A percentile compares a stretch with the other conserved stretches of the same genome.
Conservation (phyloP, 208 protist species). For the Leishmania gerbilli region DNA sequence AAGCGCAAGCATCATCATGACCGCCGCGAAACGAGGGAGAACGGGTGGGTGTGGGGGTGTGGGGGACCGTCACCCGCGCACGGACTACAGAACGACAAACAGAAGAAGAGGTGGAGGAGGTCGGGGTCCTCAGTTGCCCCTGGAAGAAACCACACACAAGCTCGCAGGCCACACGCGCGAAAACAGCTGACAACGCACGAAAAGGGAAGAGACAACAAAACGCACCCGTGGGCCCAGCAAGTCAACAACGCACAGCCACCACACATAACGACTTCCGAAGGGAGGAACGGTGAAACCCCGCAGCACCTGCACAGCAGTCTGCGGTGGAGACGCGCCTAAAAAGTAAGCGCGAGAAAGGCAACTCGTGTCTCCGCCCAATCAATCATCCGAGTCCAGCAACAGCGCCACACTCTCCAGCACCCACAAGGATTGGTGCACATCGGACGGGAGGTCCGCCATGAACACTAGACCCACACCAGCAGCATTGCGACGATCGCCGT, state of each 20-base stretch:
- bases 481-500: conserved; percentile 95
- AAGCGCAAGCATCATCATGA: background rate
- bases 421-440: conserved; percentile 95
- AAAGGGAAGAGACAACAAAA: background rate
- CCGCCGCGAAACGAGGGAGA: background rate
- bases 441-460: conserved; percentile 95
- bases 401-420: conserved; percentile 97
- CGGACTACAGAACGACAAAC: background rate
- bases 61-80: background rate
- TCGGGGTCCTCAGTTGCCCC: too few relatives aligned
- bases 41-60: background rate
- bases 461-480: conserved; percentile 99
- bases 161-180: background rate
- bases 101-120: background rate
- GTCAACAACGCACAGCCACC: background rate
- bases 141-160: background rate
- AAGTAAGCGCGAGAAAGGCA: background rate
- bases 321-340: background rate
- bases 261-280: background rate
- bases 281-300: conserved; percentile 10
- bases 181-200: background rate
- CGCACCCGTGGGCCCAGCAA: background rate
- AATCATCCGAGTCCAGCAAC: conserved; percentile 94
- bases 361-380: background rate
- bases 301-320: background rate